Evolutionary conservation across 2,329 filamentous ascomycete genomes (phyloP).

Genomic region (Monosporascus sp.): DNA sequence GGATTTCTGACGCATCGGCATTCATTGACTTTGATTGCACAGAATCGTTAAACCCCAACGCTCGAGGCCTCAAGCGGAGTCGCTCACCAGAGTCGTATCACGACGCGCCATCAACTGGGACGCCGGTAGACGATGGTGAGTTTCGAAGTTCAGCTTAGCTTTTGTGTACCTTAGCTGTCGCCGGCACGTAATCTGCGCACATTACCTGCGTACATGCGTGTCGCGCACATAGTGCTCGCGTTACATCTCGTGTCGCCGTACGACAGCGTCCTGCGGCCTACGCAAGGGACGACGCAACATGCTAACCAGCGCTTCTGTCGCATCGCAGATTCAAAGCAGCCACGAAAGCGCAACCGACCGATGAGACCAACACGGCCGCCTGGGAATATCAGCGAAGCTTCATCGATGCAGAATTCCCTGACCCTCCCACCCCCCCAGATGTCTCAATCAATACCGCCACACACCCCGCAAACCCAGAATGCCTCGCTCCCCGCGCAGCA

Average conservation of each 20-base stretch:
- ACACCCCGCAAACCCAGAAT: conserved; percentile 49
- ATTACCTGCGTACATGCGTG: background rate
- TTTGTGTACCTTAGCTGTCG: conserved; percentile 24
- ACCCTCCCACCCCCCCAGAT: conserved; percentile 35
- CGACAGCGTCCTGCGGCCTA: conserved; percentile 26
- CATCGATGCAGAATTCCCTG: conserved; percentile 49
- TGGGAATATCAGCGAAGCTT: conserved; percentile 50
- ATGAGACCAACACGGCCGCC: conserved; percentile 50
- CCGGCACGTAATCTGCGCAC: conserved; percentile 2
- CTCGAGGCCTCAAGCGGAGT: conserved; percentile 73
- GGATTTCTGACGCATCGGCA: background rate
- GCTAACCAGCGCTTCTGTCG: conserved; percentile 18
- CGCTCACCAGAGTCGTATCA: conserved; percentile 66
- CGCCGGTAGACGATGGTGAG: conserved; percentile 71
- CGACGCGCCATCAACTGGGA: conserved; percentile 46
- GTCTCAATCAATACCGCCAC: conserved; percentile 39
- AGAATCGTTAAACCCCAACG: conserved; percentile 47
- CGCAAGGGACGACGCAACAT: conserved; percentile 13
- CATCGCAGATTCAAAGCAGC: conserved; percentile 41
- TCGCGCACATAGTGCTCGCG: conserved; percentile 13
- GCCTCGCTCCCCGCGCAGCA: conserved; percentile 37
- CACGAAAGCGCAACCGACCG: conserved; percentile 55
- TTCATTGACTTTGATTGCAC: conserved; percentile 18
- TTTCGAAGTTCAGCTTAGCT: conserved; percentile 31
- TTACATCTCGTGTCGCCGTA: conserved; percentile 20